Conservation (phyloP, 768 basidiomycete species). For the Tricholoma furcatifolium region DNA sequence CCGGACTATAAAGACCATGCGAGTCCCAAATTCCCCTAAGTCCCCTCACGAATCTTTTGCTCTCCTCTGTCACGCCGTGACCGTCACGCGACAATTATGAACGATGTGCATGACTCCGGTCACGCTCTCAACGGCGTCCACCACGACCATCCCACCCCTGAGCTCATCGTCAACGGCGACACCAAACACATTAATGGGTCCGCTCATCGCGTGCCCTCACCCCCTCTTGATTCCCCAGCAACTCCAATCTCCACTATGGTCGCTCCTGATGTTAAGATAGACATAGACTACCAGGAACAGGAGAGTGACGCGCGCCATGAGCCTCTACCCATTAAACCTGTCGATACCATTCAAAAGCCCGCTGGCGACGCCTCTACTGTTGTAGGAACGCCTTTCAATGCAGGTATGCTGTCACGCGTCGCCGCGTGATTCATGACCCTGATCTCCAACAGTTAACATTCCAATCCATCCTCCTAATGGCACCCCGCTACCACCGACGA, state of each 20-base stretch:
- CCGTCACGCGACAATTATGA: slow-evolving; percentile 76
- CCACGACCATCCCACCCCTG: slow-evolving; percentile 27
- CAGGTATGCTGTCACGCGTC: slow-evolving; percentile 40
- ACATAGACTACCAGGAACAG: slow-evolving; percentile 58
- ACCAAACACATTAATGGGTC: slow-evolving; percentile 34
- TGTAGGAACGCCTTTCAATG: slow-evolving; percentile 43
- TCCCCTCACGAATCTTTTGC: slow-evolving; percentile 75
- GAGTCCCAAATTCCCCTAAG: slow-evolving; percentile 66
- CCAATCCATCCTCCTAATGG: slow-evolving; percentile 43
- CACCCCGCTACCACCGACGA: slow-evolving; percentile 41
- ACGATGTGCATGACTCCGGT: slow-evolving; percentile 47
- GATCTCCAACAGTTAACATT: slow-evolving; percentile 38
- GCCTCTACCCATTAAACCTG: slow-evolving; percentile 47
- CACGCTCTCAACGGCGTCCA: slow-evolving; percentile 42
- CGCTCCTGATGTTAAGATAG: slow-evolving; percentile 58
- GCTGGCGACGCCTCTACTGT: slow-evolving; percentile 41
- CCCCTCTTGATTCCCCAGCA: slow-evolving; percentile 52
- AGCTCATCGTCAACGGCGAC: slow-evolving; percentile 36
- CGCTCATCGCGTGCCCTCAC: slow-evolving; percentile 33
- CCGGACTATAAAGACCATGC: slow-evolving; percentile 80
- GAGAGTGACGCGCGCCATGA: slow-evolving; percentile 71
- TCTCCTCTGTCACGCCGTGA: slow-evolving; percentile 63
- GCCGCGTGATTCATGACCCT: slow-evolving; percentile 18
- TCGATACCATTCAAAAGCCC: slow-evolving; percentile 35
- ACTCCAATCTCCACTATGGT: slow-evolving; percentile 56